Evolutionary conservation across 352 stramenopile species (phyloP), one percentile per base, ranked within the genome.

Genomic region (Pythium aristosporum): DNA sequence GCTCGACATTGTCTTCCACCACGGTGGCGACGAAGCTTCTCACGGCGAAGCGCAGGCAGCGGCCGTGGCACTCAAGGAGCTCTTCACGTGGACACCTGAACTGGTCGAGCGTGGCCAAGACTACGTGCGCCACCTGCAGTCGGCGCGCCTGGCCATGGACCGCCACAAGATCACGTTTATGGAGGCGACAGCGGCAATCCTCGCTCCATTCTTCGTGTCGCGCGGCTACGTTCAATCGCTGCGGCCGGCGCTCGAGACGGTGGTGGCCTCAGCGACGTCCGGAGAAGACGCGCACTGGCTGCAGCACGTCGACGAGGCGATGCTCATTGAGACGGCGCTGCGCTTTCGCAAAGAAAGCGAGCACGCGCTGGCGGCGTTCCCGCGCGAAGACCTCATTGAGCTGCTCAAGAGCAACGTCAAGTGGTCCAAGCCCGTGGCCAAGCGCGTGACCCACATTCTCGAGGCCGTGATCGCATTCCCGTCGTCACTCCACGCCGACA

Each of bases 321-420:
- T 76, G 30, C 63, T 91, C 11, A 63, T 86, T 1, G 47, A 75
- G 16, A 78, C 66, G 36, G 71, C 76, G 13, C 54, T 85, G 2
- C 41, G 56, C 21, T 89, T 75, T n/a, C 50, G 32, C 84, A 11
- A 37, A 63, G 2, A 54, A 51, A 71, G 68, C 0, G 75, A 82
- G 0, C 20, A 52, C n/a, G 63, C 75, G 20, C 44, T 65, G 4
- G 53, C 54, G 23, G 21, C 52, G 12, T 53, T 88, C 12, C 69
- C 76, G 32, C 67, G 63, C 1, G 74, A 72, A 25, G 72, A 83
- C 47, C 73, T 89, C 49, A 71, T 89, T 36, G 82, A 91, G 59
- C 74, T 89, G 75, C 75, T 91, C 25, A 91, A 91, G 67, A 69
- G 73, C 49, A 84, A 88, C 52, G 79, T 91, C 32, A 91, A 91